Conservation (phyloP, 2,329 filamentous ascomycete species). For the Volutella citrinella region DNA sequence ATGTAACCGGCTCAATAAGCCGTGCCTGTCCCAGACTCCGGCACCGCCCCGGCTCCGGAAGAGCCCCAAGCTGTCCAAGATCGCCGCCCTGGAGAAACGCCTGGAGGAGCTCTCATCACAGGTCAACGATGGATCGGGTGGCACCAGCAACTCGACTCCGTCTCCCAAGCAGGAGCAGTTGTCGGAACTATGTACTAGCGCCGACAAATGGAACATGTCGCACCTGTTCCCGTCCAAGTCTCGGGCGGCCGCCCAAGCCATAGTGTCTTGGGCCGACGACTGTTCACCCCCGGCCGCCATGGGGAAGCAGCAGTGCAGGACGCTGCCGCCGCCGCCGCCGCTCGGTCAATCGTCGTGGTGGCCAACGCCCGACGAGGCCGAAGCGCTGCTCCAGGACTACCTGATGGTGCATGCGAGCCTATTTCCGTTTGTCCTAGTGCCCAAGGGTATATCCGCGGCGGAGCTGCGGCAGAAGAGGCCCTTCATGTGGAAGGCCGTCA, state of each 20-base stretch:
- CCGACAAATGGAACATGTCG: slow-evolving; percentile 22
- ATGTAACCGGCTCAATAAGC: slow-evolving; percentile 46
- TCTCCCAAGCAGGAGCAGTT: slow-evolving; percentile 8
- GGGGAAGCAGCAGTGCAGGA: background rate
- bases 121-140: slow-evolving; percentile 29
- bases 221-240: slow-evolving; percentile 35
- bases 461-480: slow-evolving; percentile 38
- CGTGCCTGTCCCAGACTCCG: slow-evolving; percentile 45
- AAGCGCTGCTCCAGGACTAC: slow-evolving; percentile 36
- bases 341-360: slow-evolving; percentile 29
- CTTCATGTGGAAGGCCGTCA: slow-evolving; percentile 48
- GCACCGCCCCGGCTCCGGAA: slow-evolving; percentile 47
- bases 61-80: slow-evolving; percentile 44
- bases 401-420: slow-evolving; percentile 31
- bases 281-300: background rate
- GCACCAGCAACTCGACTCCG: slow-evolving; percentile 8
- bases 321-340: slow-evolving; percentile 12
- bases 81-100: slow-evolving; percentile 49
- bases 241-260: too few species aligned
- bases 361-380: slow-evolving; percentile 41
- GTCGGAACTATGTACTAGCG: slow-evolving; percentile 7
- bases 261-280: too few species aligned
- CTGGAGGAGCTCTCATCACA: slow-evolving; percentile 48
- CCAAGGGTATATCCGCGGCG: slow-evolving; percentile 32
- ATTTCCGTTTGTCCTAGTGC: slow-evolving; percentile 45